These are phyloP conservation scores for Mangifera indica DNA, from an alignment of 345 rosid genomes.

Conservation along the genomic window DNA sequence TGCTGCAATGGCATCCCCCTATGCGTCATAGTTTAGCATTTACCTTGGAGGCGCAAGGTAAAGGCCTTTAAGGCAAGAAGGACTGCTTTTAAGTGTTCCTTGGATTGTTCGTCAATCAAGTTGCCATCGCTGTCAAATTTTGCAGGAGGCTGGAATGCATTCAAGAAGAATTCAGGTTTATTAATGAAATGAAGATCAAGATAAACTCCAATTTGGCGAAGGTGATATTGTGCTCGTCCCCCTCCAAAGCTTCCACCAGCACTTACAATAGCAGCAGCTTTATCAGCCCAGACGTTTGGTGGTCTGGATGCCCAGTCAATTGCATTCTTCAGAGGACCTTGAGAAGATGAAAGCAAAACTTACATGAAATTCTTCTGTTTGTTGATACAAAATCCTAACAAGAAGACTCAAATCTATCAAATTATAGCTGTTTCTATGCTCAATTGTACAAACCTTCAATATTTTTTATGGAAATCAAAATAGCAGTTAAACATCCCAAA, in stretches of 20 bases:
- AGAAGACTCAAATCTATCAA: neutral
- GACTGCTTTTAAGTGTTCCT: slow-evolving; percentile 49
- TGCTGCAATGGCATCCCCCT: neutral
- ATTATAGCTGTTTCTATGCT: neutral
- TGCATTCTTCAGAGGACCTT: slow-evolving; percentile 83
- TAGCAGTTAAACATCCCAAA: neutral
- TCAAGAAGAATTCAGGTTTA: slow-evolving; percentile 71
- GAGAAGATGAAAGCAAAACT: slow-evolving; percentile 14
- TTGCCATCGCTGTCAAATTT: slow-evolving; percentile 75
- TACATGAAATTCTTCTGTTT: neutral
- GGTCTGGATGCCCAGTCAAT: slow-evolving; percentile 82
- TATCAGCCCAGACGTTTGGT: slow-evolving; percentile 76
- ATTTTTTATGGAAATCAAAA: neutral
- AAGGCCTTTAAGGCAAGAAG: slow-evolving; percentile 58
- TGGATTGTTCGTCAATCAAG: slow-evolving; percentile 51
- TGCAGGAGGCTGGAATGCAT: slow-evolving; percentile 70
- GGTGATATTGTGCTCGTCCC: slow-evolving; percentile 67
- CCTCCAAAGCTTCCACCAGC: slow-evolving; percentile 66
- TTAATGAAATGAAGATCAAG: slow-evolving; percentile 89
- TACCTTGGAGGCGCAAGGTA: slow-evolving; percentile 53
- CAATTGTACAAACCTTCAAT: neutral
- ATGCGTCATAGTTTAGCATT: slow-evolving; percentile 20
- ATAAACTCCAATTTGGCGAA: slow-evolving; percentile 77
- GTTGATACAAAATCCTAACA: slow-evolving; percentile 1
- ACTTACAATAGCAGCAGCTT: slow-evolving; percentile 80